Evolutionary conservation across 1,284 basidiomycete genomes (phyloP), one percentile per base, ranked within the genome.

Genomic region (Puccinia triticina): DNA sequence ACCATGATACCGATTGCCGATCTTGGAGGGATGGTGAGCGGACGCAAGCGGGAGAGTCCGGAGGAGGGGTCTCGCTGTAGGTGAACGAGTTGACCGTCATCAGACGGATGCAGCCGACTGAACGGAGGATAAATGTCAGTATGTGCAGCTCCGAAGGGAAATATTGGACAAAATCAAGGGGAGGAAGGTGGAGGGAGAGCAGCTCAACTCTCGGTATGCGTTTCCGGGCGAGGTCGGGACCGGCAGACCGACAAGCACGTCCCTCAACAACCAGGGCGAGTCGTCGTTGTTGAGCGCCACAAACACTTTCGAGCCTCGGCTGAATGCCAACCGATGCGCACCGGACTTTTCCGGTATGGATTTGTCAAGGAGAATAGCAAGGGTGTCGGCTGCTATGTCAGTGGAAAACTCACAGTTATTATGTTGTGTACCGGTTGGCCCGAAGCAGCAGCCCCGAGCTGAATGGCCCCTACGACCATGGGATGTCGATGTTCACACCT

Each of bases 401-500:
- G 11, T 61, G 8, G 59, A 43, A 59, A 26, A 67, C 79, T n/a
- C 29, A 82, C 79, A n/a, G 79, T 82, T 11, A 75, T 40, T 21
- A 82, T 55, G 48, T 82, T 82, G 23, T 48, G 37, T 21, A 82
- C 72, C 14, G 79, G 79, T 48, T 48, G 14, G 26, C 26, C 69
- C 23, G 12, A 26, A 16, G 46, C 40, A 37, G 37, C 69, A 37
- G 55, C 61, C 64, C 79, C 71, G 50, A 82, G 69, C 12, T 48
- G 40, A 8, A 82, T 64, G 29, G 79, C 79, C 10, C 79, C 79
- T 46, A 82, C 37, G 29, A 82, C 29, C 57, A 66, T 53, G n/a
- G 72, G 59, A 26, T 75, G 71, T 11, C 79, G 71, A 66, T 82
- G 79, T 53, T 82, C 79, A 43, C 79, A 74, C 14, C 79, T 72